phyloP scores from a whole-genome alignment of 2,329 filamentous ascomycete genomes.

The Lanzia echinophila region DNA sequence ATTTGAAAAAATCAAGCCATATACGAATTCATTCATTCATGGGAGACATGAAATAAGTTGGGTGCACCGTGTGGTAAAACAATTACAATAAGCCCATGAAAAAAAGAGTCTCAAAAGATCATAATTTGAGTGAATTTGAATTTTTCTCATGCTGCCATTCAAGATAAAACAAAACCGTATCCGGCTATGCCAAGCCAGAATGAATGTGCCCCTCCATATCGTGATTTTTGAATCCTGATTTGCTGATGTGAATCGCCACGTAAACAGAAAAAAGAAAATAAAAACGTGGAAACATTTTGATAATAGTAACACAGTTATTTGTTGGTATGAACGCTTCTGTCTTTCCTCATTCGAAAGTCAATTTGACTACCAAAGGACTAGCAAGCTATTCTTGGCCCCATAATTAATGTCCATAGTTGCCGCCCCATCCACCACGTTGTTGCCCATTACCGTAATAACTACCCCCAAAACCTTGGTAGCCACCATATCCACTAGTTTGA shows the following conservation, averaged over 20 bases:
- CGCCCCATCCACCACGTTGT: conserved; percentile 43
- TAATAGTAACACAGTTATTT: conserved; percentile 8
- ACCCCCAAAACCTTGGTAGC: conserved; percentile 39
- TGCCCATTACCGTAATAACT: conserved; percentile 34
- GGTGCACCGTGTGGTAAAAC: not conserved
- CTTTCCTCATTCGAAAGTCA: not conserved
- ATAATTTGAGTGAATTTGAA: conserved; percentile 4
- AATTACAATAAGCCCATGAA: not conserved
- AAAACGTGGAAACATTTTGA: conserved; percentile 4
- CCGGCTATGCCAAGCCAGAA: conserved; percentile 2
- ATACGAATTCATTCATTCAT: not conserved
- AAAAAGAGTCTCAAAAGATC: not conserved
- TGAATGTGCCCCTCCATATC: not conserved
- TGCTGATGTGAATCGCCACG: conserved; percentile 4
- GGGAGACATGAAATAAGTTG: no score
- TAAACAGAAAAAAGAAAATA: conserved; percentile 10
- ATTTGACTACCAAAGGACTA: conserved; percentile 4
- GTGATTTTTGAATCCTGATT: conserved; percentile 5
- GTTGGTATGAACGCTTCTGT: conserved; percentile 3
- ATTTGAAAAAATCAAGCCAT: conserved; percentile 17
- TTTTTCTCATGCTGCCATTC: no score
- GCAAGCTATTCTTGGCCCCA: conserved; percentile 1
- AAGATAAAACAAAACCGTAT: conserved; percentile 3
- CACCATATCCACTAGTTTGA: conserved; percentile 37
- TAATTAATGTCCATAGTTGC: conserved; percentile 33